phyloP scores from a whole-genome alignment of 345 rosid genomes.

The Zanthoxylum bungeanum region DNA sequence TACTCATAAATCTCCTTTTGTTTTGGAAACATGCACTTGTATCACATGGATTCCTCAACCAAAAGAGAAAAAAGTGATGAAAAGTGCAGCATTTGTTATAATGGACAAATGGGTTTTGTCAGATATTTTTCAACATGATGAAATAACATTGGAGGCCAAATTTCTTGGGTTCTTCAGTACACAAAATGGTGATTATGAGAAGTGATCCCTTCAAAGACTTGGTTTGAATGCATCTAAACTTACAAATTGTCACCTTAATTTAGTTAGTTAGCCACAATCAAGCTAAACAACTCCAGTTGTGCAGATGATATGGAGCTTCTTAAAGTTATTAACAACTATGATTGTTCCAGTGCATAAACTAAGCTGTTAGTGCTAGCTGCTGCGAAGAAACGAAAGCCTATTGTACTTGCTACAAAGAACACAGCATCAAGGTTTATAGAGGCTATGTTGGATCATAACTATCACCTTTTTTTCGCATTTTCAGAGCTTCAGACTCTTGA shows the following conservation, averaged over 20 bases:
- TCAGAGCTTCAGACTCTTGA: constrained; percentile 27
- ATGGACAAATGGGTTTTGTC: not conserved
- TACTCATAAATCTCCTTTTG: not conserved
- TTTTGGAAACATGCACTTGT: not conserved
- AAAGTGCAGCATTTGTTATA: not conserved
- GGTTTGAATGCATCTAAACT: too few species aligned
- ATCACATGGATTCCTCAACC: not conserved
- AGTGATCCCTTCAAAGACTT: too few species aligned
- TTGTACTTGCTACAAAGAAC: constrained; percentile 4
- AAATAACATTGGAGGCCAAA: too few species aligned
- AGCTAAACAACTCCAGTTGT: too few species aligned
- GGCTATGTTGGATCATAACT: not conserved
- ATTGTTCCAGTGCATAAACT: not conserved
- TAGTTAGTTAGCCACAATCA: not conserved
- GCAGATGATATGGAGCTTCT: not conserved
- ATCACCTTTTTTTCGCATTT: constrained; percentile 8
- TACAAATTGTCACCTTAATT: too few species aligned
- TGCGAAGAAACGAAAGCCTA: constrained; percentile 3
- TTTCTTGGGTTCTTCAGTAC: too few species aligned
- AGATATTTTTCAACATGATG: not conserved
- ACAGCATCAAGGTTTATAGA: not conserved
- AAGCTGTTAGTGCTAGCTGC: constrained; percentile 6
- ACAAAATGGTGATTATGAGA: too few species aligned
- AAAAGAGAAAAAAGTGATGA: not conserved
- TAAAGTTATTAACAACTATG: too few species aligned